phyloP scores from a whole-genome alignment of 176 grass and related monocot genomes.

The Aegilops bicornis region DNA sequence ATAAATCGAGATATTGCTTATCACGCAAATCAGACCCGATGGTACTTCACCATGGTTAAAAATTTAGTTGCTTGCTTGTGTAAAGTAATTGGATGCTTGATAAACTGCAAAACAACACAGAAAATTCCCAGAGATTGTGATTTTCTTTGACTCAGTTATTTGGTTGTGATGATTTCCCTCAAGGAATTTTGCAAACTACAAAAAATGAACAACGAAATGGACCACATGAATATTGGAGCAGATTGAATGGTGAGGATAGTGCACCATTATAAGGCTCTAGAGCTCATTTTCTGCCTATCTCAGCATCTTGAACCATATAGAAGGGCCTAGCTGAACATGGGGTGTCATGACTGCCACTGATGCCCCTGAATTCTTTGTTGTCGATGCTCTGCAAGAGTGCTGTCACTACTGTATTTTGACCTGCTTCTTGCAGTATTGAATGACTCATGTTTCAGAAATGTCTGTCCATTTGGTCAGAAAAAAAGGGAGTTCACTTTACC shows the following conservation, averaged over 20 bases:
- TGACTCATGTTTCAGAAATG: neutral
- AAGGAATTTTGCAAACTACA: neutral
- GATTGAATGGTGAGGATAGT: neutral
- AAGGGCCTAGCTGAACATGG: neutral
- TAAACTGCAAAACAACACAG: conserved; percentile 6
- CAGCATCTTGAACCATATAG: neutral
- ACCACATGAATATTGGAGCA: neutral
- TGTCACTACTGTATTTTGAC: conserved; percentile 2
- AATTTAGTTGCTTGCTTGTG: conserved; percentile 31
- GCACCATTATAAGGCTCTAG: neutral
- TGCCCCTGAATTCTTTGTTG: neutral
- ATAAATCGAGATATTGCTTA: conserved; percentile 11
- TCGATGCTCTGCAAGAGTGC: neutral
- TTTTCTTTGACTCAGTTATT: conserved; percentile 21
- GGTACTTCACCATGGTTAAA: conserved; percentile 23
- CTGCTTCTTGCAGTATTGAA: conserved; percentile 4
- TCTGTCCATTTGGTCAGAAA: neutral
- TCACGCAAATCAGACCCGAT: conserved; percentile 21
- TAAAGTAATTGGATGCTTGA: conserved; percentile 16
- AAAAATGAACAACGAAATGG: neutral
- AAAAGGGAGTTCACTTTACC: neutral
- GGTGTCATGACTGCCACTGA: neutral
- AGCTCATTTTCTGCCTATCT: neutral
- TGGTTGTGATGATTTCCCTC: neutral
- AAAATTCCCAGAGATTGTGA: neutral